Percentiles rank a stretch among this genome's conserved stretches.
Conservation (phyloP, 2,329 filamentous ascomycete species). For the Cytospora schulzeri region DNA sequence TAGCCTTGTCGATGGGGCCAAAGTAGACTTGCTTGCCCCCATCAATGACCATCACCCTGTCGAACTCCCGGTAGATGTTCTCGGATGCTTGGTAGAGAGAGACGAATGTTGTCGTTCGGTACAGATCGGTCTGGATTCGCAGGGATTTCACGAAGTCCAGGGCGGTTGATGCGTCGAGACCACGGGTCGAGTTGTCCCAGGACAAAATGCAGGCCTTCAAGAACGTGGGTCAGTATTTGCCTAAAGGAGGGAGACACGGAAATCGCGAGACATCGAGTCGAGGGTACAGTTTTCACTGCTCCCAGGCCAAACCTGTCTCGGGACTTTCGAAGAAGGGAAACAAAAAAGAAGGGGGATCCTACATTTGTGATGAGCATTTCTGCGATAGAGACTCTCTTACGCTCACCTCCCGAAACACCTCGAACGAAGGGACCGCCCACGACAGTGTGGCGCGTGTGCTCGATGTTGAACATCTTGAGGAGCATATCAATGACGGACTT, state of each 20-base stretch:
- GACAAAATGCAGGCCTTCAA: slow-evolving; percentile 69
- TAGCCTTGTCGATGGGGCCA: slow-evolving; percentile 67
- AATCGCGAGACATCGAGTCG: too few species aligned
- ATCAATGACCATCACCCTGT: slow-evolving; percentile 84
- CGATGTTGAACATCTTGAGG: slow-evolving; percentile 91
- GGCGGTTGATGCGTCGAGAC: slow-evolving; percentile 58
- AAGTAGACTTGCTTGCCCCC: slow-evolving; percentile 76
- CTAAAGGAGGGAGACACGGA: too few species aligned
- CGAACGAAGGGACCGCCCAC: slow-evolving; percentile 82
- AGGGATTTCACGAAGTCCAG: slow-evolving; percentile 62
- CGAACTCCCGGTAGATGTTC: slow-evolving; percentile 76
- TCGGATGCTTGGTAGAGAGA: slow-evolving; percentile 85
- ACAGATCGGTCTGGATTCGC: slow-evolving; percentile 79
- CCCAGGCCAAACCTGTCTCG: too few species aligned
- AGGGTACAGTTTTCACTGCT: too few species aligned
- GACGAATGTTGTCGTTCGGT: slow-evolving; percentile 82
- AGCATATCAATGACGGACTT: slow-evolving; percentile 72
- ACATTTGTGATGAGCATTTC: slow-evolving; percentile 85
- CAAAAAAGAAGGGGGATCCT: too few species aligned
- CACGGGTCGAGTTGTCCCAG: slow-evolving; percentile 70
- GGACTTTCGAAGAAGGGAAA: too few species aligned
- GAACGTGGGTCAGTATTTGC: too few species aligned
- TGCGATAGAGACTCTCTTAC: slow-evolving; percentile 79
- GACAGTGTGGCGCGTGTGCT: slow-evolving; percentile 82
- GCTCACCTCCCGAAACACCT: slow-evolving; percentile 80